Evolutionary conservation across 31 red algal species (phyloP).

Genomic region (Bonnemaisonia californica): DNA sequence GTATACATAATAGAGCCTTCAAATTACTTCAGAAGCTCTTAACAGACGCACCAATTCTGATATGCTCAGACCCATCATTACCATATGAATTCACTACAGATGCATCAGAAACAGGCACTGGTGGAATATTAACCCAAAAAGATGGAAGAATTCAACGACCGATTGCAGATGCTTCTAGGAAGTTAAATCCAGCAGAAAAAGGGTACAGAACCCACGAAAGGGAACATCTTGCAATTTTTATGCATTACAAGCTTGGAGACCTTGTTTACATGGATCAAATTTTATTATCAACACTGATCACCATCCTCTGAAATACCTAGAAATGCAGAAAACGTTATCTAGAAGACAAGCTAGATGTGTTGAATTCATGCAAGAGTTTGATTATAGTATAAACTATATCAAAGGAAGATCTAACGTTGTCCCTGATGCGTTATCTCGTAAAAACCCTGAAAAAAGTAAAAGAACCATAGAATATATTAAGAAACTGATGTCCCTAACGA

Average conservation of each 20-base stretch:
- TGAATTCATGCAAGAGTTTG: conserved; percentile 49
- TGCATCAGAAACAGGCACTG: conserved; percentile 17
- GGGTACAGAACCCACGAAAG: conserved; percentile 41
- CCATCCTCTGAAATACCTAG: conserved; percentile 32
- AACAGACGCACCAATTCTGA: conserved; percentile 23
- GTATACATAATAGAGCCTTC: not conserved
- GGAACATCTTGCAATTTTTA: conserved; percentile 40
- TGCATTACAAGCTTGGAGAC: conserved; percentile 48
- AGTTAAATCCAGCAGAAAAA: conserved; percentile 26
- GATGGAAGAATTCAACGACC: conserved; percentile 17
- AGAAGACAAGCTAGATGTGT: conserved; percentile 37
- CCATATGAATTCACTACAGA: conserved; percentile 28
- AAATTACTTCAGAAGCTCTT: conserved; percentile 3
- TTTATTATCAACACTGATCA: conserved; percentile 42
- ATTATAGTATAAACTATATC: conserved; percentile 28
- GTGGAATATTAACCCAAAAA: conserved; percentile 17
- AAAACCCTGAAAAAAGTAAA: too few species aligned
- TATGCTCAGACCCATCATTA: not conserved
- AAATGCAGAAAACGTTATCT: conserved; percentile 32
- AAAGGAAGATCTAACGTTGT: conserved; percentile 46
- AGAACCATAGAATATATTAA: too few species aligned
- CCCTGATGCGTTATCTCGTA: conserved; percentile 43
- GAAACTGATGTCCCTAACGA: too few species aligned
- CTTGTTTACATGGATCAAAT: conserved; percentile 25
- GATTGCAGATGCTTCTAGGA: conserved; percentile 38